These are phyloP conservation scores for Zhuliangozyma parablackwelliae DNA, from an alignment of 1,139 yeast species.

Conservation along the genomic window DNA sequence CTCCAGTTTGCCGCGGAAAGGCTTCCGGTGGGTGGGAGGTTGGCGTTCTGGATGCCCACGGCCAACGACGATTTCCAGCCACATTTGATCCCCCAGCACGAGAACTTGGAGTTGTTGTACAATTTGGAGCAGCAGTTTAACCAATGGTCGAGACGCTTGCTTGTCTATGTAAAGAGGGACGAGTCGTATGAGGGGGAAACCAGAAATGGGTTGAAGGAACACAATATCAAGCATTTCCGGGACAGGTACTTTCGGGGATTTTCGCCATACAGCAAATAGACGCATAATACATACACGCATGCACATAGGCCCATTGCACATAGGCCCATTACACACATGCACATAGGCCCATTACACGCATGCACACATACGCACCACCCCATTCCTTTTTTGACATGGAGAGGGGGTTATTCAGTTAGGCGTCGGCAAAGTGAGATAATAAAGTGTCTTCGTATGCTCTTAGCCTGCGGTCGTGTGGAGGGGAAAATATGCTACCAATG, in stretches of 20 bases:
- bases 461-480: no score
- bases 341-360: no score
- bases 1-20: constrained; percentile 67
- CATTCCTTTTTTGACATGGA: not conserved
- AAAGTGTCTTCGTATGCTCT: no score
- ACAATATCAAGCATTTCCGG: constrained; percentile 58
- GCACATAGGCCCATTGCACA: no score
- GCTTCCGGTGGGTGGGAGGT: constrained; percentile 68
- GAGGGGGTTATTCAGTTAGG: no score
- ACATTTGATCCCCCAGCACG: constrained; percentile 78
- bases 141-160: constrained; percentile 85
- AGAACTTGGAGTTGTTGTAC: constrained; percentile 62
- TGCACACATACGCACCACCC: no score
- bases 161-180: constrained; percentile 75
- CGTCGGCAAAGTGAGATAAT: no score
- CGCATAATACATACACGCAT: not conserved
- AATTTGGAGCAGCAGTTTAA: constrained; percentile 84
- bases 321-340: no score
- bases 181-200: constrained; percentile 54
- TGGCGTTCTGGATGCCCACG: constrained; percentile 98
- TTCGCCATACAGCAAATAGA: constrained; percentile 30
- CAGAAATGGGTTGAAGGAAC: constrained; percentile 38
- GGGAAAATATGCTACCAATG: no score
- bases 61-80: constrained; percentile 81
- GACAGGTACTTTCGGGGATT: constrained; percentile 77